Conservation (phyloP, 192 early-diverging fungal genomes). For the Linnemannia hyalina region DNA sequence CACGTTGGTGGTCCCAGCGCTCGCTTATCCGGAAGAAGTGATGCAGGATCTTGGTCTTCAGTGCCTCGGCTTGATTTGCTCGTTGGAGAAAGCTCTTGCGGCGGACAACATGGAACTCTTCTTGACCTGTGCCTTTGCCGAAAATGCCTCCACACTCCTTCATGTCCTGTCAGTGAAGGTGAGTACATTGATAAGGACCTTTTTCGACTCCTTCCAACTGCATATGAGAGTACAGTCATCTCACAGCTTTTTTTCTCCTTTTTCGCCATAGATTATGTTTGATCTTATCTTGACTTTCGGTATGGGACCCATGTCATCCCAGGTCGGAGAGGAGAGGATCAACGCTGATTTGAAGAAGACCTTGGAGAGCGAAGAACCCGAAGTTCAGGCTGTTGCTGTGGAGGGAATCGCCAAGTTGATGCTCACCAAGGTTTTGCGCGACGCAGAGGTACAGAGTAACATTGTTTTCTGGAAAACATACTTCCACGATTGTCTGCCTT, state of each 20-base stretch:
- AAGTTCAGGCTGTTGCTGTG: slow-evolving; percentile 77
- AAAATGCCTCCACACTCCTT: slow-evolving; percentile 68
- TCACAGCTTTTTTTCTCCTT: not conserved
- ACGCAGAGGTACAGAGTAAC: slow-evolving; percentile 46
- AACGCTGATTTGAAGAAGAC: slow-evolving; percentile 62
- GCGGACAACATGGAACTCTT: slow-evolving; percentile 81
- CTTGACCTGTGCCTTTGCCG: slow-evolving; percentile 69
- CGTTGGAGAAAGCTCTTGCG: slow-evolving; percentile 81
- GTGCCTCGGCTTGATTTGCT: slow-evolving; percentile 85
- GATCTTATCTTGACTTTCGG: slow-evolving; percentile 74
- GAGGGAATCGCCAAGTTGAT: slow-evolving; percentile 86
- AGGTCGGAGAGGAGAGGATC: slow-evolving; percentile 59
- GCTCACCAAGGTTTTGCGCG: slow-evolving; percentile 58
- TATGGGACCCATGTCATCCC: slow-evolving; percentile 53
- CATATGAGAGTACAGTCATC: not conserved
- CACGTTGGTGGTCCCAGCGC: slow-evolving; percentile 78
- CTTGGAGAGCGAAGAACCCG: slow-evolving; percentile 68
- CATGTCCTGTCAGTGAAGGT: slow-evolving; percentile 81
- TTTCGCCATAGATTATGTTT: slow-evolving; percentile 65
- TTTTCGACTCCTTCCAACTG: not conserved
- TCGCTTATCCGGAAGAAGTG: slow-evolving; percentile 74
- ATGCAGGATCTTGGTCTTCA: slow-evolving; percentile 85
- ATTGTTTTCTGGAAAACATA: no score
- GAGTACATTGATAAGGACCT: not conserved
- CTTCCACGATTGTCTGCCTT: not conserved